Conservation (phyloP, 73 alveolate genomes). For the Stentor roeselii region DNA sequence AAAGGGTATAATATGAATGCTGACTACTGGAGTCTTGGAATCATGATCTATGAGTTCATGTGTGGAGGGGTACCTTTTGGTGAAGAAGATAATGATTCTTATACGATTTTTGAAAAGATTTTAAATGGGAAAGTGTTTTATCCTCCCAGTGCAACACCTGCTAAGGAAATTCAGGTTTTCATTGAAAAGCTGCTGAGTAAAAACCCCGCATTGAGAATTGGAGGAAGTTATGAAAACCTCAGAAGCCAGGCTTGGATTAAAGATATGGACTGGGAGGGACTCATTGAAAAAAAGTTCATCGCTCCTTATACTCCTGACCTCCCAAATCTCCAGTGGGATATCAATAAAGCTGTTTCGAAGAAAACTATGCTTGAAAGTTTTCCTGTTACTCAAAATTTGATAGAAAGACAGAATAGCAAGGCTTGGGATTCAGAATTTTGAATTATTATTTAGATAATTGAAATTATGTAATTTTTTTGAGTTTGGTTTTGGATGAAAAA, state of each 20-base stretch:
- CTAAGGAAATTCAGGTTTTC: background rate
- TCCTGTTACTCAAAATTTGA: too few species aligned
- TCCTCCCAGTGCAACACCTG: background rate
- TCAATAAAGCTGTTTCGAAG: too few species aligned
- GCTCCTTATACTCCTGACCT: constrained; percentile 14
- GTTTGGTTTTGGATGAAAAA: too few species aligned
- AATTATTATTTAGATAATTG: too few species aligned
- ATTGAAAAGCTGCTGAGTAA: background rate
- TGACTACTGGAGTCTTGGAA: constrained; percentile 70
- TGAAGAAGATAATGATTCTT: constrained; percentile 67
- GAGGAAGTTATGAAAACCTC: background rate
- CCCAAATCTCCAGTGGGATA: background rate
- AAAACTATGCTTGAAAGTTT: too few species aligned
- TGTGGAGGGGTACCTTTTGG: constrained; percentile 71
- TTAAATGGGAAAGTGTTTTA: background rate
- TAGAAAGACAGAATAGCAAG: too few species aligned
- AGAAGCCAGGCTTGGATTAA: background rate
- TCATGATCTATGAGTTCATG: constrained; percentile 59
- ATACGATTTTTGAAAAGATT: constrained; percentile 49
- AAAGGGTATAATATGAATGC: constrained; percentile 61
- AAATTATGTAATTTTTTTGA: too few species aligned
- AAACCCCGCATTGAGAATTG: background rate
- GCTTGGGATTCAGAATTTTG: too few species aligned
- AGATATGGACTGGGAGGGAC: background rate
- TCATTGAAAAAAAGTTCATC: background rate